Evolutionary conservation across 495 filamentous ascomycete species (phyloP).

Genomic region (Aspergillus carlsbadensis): DNA sequence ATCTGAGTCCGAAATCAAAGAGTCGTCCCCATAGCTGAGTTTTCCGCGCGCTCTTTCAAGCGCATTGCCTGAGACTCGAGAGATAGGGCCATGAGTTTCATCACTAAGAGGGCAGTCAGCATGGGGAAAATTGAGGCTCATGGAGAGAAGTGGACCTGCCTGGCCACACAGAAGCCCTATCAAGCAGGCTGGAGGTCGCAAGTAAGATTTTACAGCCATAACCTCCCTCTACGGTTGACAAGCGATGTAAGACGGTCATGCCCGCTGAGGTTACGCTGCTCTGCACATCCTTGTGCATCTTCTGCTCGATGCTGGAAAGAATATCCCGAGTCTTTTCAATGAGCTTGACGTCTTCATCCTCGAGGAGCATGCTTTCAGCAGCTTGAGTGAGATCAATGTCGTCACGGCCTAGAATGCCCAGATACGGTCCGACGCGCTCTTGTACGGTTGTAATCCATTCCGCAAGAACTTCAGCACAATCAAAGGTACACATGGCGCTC

Average conservation of each 20-base stretch:
- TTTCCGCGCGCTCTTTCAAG: conserved; percentile 70
- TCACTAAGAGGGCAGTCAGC: conserved; percentile 57
- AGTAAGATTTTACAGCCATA: conserved; percentile 84
- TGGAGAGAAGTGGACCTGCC: conserved; percentile 53
- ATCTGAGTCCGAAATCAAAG: background rate
- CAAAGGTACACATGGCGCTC: conserved; percentile 89
- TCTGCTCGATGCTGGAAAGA: conserved; percentile 72
- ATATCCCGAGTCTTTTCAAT: conserved; percentile 83
- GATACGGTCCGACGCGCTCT: conserved; percentile 84
- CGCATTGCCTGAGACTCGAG: conserved; percentile 82
- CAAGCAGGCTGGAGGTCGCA: conserved; percentile 85
- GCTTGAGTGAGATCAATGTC: conserved; percentile 74
- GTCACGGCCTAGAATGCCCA: conserved; percentile 84
- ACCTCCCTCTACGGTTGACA: conserved; percentile 64
- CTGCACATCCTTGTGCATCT: conserved; percentile 63
- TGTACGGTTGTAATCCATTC: conserved; percentile 97
- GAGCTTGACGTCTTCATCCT: conserved; percentile 89
- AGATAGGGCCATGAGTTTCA: conserved; percentile 82
- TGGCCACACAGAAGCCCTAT: conserved; percentile 89
- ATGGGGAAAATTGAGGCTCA: background rate
- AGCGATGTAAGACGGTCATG: conserved; percentile 49
- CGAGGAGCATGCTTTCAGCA: conserved; percentile 83
- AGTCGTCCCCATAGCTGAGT: conserved; percentile 51
- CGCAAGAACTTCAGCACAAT: conserved; percentile 94
- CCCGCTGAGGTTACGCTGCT: conserved; percentile 46